These are phyloP conservation scores for Pyrenochaeta sp. DNA, from an alignment of 2,329 filamentous ascomycete genomes.

Conservation along the genomic window DNA sequence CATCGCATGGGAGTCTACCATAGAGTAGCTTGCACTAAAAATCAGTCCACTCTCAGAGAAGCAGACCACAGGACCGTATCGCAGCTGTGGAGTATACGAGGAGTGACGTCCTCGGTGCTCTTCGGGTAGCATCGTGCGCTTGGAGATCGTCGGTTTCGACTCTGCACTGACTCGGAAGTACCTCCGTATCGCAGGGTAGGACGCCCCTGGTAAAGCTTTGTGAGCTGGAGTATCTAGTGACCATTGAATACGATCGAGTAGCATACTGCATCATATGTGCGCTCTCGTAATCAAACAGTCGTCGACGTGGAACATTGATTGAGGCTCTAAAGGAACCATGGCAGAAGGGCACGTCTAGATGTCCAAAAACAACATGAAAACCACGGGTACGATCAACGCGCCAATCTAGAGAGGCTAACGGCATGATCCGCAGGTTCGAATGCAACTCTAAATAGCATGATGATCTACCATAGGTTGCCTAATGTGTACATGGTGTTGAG, in stretches of 20 bases:
- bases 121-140: constrained; percentile 5
- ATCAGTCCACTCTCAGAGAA: neutral
- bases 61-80: neutral
- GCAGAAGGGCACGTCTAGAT: neutral
- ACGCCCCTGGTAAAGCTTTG: neutral
- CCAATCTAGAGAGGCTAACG: too few relatives aligned
- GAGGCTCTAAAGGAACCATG: neutral
- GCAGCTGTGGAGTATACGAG: constrained; percentile 5
- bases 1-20: neutral
- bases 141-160: neutral
- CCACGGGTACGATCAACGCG: too few relatives aligned
- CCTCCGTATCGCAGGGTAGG: neutral
- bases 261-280: neutral
- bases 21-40: neutral
- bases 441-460: too few relatives aligned
- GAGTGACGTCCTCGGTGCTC: constrained; percentile 6
- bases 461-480: too few relatives aligned
- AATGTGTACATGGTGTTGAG: too few relatives aligned
- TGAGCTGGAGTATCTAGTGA: neutral
- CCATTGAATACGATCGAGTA: neutral
- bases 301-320: neutral
- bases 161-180: neutral
- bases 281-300: neutral
- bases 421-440: too few relatives aligned
- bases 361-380: neutral